Base-by-base conservation (phyloP, 352 stramenopile genomes). In the Phytopythium montanum region DNA sequence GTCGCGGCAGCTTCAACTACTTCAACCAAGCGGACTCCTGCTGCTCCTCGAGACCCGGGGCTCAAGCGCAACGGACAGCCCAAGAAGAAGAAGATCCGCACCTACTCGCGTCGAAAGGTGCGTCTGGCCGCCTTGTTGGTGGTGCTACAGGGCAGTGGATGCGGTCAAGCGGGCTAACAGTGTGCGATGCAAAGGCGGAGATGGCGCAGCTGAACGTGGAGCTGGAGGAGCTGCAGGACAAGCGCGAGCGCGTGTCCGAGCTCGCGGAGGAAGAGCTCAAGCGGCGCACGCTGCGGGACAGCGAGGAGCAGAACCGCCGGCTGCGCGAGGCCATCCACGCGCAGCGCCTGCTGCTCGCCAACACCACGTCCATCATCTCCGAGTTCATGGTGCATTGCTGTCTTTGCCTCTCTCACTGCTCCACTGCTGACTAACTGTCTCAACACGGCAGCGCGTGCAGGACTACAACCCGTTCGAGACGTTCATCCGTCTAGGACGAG, bases 71-170 rank as follows among this genome's bases (percentile, higher is more conserved):
- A 26, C 26, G 23, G 42, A 50, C 48, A 60, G 42, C 51, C 44
- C n/a, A 61, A 59, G 26, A 57, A 62, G 58, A 48, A 39, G 48
- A 54, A 54, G 26, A 45, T 73, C 21, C 66, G 61, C 41, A 73
- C 62, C 0, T 73, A 73, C 31, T 73, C 68, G 42, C 62, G 62
- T 0, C 61, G 66, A 14, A 73, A 73, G 66, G 60, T 64, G 48
- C 16, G 28, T 26, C 5, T 1, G 14, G 25, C 12, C 2, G n/a
- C 2, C 12, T 18, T 9, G 9, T 5, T 25, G 13, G 1, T 25
- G 38, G 16, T 3, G n/a, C n/a, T 4, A 8, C 39, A 23, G 2
- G 5, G 2, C 31, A 2, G 31, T 7, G 31, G 31, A 25, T 2
- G 18, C 9, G 23, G 33, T 23, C 19, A 51, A 21, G 23, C n/a